Evolutionary conservation across 2,329 filamentous ascomycete species (phyloP), one percentile per base, ranked within the genome.

Genomic region (Pestalotiopsis sp.): DNA sequence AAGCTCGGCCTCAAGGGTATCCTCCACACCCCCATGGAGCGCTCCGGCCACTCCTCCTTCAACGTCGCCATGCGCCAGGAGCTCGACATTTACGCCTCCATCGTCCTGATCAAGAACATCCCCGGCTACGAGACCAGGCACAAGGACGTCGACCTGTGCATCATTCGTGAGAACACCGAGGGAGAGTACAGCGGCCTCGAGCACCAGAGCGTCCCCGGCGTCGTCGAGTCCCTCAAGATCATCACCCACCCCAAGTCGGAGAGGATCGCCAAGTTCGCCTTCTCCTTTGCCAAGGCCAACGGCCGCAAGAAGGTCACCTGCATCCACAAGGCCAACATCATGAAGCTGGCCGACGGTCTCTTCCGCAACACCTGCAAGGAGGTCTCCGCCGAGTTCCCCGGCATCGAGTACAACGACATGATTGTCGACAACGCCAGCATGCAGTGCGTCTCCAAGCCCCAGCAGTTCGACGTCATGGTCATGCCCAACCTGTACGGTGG

Each of bases 311-410:
- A 98, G 92, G 94, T 99, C 69, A 98, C 96, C 75, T 98, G 95
- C 87, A 98, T 99, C 81, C 96, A 99, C 92, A 99, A 99, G 90
- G 96, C 96, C 85, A 99, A 99, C 89, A 99, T 99, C 87, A 99
- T 99, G 96, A 99, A 99, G 90, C 89, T 99, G 70, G 95, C 95
- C 82, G 96, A 99, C 77, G 96, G 96, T 84, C 93, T 99, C 68
- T 99, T 99, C 93, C 93, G 96, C 82, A 95, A 91, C 86, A 98
- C 96, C 75, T 97, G 98, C 89, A 94, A 97, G 87, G 88, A 91
- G 78, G 91, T 96, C 75, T 93, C 94, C 74, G 93, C 97, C 87
- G 94, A 97, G 82, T 99, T 96, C 87, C 95, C 96, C 70, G 97
- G 93, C 72, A 88, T 99, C 76, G 93, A 98, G 87, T 92, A 92